phyloP scores from a whole-genome alignment of 225 moss, liverwort and hornwort species.

The Climacium dendroides region DNA sequence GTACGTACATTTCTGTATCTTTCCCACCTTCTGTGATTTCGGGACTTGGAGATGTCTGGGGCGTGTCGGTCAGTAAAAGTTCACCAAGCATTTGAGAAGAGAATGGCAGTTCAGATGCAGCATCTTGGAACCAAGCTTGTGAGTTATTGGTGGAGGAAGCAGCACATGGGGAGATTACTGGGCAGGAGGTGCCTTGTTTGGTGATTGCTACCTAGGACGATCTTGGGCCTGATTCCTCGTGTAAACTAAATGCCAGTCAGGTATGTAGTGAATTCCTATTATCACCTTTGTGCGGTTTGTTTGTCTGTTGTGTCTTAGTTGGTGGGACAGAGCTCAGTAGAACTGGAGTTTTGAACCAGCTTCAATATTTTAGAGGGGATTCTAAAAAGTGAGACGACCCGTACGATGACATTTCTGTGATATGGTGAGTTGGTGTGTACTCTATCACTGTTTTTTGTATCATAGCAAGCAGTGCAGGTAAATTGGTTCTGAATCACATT shows the following conservation, averaged over 20 bases:
- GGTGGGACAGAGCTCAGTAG: not conserved
- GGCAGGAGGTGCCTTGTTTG: constrained; percentile 78
- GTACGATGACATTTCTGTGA: not conserved
- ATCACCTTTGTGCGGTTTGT: not conserved
- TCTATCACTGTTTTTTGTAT: not conserved
- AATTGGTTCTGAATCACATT: not conserved
- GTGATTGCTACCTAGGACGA: constrained; percentile 79
- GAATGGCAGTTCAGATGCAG: constrained; percentile 64
- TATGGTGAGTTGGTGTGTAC: not conserved
- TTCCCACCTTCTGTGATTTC: too few relatives aligned
- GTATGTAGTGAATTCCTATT: constrained; percentile 4
- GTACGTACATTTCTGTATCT: too few relatives aligned
- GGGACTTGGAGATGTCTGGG: too few relatives aligned
- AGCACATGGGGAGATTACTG: constrained; percentile 61
- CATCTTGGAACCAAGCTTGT: constrained; percentile 66
- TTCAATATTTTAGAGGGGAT: not conserved
- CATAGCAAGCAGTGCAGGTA: not conserved
- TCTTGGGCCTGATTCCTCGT: constrained; percentile 62
- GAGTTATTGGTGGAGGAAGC: constrained; percentile 65
- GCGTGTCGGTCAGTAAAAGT: too few relatives aligned
- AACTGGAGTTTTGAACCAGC: not conserved
- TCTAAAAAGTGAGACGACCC: not conserved
- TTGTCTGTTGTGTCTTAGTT: not conserved
- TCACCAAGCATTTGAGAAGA: too few relatives aligned
- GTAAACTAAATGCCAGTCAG: constrained; percentile 50